Percentiles rank a stretch among this genome's conserved stretches.
Evolutionary conservation across 768 basidiomycete genomes (phyloP).

Genomic region (Russula abietina): DNA sequence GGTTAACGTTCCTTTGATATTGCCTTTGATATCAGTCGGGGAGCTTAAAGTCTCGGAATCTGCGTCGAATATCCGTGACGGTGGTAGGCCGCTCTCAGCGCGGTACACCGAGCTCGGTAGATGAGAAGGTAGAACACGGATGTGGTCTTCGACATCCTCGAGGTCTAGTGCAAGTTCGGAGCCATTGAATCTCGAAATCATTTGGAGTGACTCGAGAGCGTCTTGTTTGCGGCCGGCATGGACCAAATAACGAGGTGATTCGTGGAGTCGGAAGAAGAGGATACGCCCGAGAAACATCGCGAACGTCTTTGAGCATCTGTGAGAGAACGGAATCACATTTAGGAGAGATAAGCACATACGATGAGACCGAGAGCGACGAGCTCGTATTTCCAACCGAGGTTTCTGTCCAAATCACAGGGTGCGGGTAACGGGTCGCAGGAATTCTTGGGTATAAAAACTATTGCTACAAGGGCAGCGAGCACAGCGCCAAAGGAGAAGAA

Average conservation of each 20-base stretch:
- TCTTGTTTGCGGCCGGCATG: conserved; percentile 80
- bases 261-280: conserved; percentile 85
- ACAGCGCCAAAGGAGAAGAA: conserved; percentile 96
- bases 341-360: conserved; percentile 44
- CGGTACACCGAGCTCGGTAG: not conserved
- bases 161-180: conserved; percentile 58
- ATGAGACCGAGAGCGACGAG: conserved; percentile 71
- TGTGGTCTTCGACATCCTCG: conserved; percentile 58
- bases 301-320: conserved; percentile 53
- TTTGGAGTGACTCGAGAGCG: conserved; percentile 73
- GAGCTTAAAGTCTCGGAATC: not conserved
- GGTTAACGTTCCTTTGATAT: no score
- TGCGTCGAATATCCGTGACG: conserved; percentile 9
- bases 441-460: conserved; percentile 69
- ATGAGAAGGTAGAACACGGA: conserved; percentile 21
- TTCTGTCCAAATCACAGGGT: conserved; percentile 66
- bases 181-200: conserved; percentile 86
- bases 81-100: not conserved
- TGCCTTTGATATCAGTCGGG: not conserved
- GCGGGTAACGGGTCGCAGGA: conserved; percentile 49
- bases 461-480: conserved; percentile 71
- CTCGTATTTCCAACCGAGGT: conserved; percentile 87
- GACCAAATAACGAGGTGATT: conserved; percentile 91
- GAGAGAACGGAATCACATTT: not conserved
- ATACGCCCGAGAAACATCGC: conserved; percentile 84